Conservation (phyloP, 345 rosid genomes). For the Kandelia obovata region DNA sequence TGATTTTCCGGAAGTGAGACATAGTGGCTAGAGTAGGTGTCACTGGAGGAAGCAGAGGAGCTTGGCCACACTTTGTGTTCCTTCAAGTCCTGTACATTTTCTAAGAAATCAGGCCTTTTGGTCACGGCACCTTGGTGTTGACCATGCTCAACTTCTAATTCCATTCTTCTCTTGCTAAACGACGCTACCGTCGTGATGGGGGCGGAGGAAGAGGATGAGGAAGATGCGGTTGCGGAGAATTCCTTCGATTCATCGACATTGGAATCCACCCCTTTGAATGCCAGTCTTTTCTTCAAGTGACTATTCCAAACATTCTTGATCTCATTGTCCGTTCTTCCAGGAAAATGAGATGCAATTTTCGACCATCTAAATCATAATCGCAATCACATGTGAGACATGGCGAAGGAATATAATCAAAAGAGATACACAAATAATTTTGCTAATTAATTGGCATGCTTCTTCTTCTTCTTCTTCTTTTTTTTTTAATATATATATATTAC, state of each 20-base stretch:
- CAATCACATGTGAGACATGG: no score
- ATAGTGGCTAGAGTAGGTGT: constrained; percentile 17
- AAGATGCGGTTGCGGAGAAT: constrained; percentile 14
- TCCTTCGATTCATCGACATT: constrained; percentile 23
- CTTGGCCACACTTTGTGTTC: constrained; percentile 31
- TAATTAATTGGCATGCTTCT: no score
- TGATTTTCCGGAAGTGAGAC: constrained; percentile 16
- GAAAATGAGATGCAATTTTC: constrained; percentile 68
- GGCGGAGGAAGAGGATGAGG: constrained; percentile 26
- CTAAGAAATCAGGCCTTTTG: constrained; percentile 16
- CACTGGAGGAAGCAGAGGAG: constrained; percentile 36
- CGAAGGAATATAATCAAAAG: no score
- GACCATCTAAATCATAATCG: constrained; percentile 63
- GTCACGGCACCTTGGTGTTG: constrained; percentile 18
- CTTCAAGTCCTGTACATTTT: constrained; percentile 6
- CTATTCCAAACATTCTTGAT: constrained; percentile 95
- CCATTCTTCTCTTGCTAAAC: neutral
- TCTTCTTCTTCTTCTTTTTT: no score
- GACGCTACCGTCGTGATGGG: constrained; percentile 18
- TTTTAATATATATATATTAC: no score
- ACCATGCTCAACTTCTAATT: constrained; percentile 3
- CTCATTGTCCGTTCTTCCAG: constrained; percentile 93
- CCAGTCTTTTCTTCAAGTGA: constrained; percentile 58
- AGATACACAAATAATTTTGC: no score
- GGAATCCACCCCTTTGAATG: constrained; percentile 8